Base-by-base conservation (phyloP, 768 basidiomycete species). In the Suillus placidus region DNA sequence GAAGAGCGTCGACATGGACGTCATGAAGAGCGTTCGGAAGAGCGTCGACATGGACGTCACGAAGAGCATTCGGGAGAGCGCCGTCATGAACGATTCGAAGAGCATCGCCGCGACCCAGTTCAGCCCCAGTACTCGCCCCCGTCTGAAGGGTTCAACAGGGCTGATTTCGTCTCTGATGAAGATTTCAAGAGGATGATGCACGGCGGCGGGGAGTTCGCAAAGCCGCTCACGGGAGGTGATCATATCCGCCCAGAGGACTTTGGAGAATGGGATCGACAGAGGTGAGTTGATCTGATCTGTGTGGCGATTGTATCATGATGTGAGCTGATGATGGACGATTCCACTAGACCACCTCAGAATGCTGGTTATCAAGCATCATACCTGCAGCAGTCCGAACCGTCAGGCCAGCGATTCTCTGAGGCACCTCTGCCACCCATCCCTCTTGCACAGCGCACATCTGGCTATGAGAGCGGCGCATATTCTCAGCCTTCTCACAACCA, bases 101-200 rank as follows among this genome's bases (percentile, higher is more conserved):
- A 43, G 7, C 61, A 30, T n/a, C 62, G 51, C 12, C 62, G n/a
- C 57, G 52, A 30, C 60, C 61, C 6, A 20, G 57, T 42, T 60
- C 62, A 63, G 52, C 34, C 37, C 14, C 62, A 37, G 7, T 42
- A 63, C 5, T 9, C 34, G 14, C 26, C 52, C 20, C 52, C 32
- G 2, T 4, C 61, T 16, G 69, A 71, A 5, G 74, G 68, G 6
- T 60, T 74, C 20, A 68, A 65, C 54, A 71, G 67, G 1, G 64
- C 54, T n/a, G 74, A 75, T 70, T 77, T 77, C 55, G 74, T 71
- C 60, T 67, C 74, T 55, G 74, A 75, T 67, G 72, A 54, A 5
- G 74, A 76, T 1, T 69, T 75, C 40, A 23, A 66, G 8, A 66
- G 67, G 60, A 68, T 76, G 69, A 60, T 77, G 54, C 1, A 51